Conservation (phyloP, 129 eudicot species). For the Deinandra increscens region DNA sequence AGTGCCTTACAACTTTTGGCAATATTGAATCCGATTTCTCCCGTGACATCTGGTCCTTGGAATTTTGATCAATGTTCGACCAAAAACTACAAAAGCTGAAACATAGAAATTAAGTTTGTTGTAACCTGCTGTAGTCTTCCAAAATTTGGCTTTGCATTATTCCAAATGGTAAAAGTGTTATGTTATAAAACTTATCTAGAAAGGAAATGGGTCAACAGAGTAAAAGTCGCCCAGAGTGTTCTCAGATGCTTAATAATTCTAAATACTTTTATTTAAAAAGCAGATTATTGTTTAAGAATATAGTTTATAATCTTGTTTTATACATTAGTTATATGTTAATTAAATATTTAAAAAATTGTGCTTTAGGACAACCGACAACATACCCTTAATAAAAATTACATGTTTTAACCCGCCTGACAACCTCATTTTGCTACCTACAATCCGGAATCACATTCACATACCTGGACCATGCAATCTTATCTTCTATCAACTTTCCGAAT, state of each 20-base stretch:
- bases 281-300: not conserved
- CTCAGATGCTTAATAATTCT: too few species aligned
- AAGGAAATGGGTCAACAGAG: not conserved
- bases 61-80: slow-evolving; percentile 73
- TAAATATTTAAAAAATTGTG: not conserved
- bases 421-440: too few species aligned
- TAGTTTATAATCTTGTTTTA: too few species aligned
- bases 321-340: not conserved
- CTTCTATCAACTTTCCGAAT: slow-evolving; percentile 78
- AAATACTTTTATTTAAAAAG: too few species aligned
- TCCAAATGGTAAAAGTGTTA: not conserved
- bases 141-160: not conserved
- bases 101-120: not conserved
- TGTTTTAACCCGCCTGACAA: not conserved
- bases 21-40: slow-evolving; percentile 67
- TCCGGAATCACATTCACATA: too few species aligned
- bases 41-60: slow-evolving; percentile 72
- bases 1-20: slow-evolving; percentile 70
- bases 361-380: not conserved
- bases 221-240: not conserved
- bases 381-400: not conserved
- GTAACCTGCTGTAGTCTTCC: not conserved
- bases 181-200: not conserved
- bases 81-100: slow-evolving; percentile 88
- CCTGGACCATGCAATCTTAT: slow-evolving; percentile 95